Conservation (phyloP, 768 basidiomycete species). For the Panus rudis region DNA sequence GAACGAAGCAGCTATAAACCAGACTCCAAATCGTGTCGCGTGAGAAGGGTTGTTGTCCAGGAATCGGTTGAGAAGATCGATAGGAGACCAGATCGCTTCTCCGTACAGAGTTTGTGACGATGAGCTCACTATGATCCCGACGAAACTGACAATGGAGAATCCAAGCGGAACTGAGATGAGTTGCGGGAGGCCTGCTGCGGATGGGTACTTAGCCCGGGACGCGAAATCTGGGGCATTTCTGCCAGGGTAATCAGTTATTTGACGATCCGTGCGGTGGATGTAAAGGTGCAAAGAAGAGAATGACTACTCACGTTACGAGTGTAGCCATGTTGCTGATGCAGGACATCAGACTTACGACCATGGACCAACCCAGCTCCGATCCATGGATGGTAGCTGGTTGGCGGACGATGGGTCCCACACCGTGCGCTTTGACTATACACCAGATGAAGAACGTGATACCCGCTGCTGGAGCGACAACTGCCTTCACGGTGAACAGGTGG, state of each 20-base stretch:
- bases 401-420: conserved; percentile 67
- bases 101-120: conserved; percentile 72
- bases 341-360: conserved; percentile 65
- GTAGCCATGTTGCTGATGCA: conserved; percentile 80
- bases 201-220: conserved; percentile 49
- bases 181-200: conserved; percentile 59
- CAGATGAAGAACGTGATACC: conserved; percentile 71
- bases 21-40: conserved; percentile 67
- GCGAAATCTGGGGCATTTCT: conserved; percentile 77
- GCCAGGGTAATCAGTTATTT: neutral
- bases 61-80: conserved; percentile 64
- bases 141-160: conserved; percentile 69
- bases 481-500: conserved; percentile 76
- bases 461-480: conserved; percentile 62
- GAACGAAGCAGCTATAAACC: conserved; percentile 75
- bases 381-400: conserved; percentile 61
- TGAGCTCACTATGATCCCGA: conserved; percentile 78
- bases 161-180: conserved; percentile 64
- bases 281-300: conserved; percentile 3
- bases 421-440: conserved; percentile 71
- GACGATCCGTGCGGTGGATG: conserved; percentile 2
- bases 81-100: conserved; percentile 72
- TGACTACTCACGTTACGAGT: conserved; percentile 48
- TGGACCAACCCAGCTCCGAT: conserved; percentile 65
- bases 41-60: conserved; percentile 55